Base-by-base conservation (phyloP, 2,329 filamentous ascomycete genomes). In the Verticillium klebahnii region DNA sequence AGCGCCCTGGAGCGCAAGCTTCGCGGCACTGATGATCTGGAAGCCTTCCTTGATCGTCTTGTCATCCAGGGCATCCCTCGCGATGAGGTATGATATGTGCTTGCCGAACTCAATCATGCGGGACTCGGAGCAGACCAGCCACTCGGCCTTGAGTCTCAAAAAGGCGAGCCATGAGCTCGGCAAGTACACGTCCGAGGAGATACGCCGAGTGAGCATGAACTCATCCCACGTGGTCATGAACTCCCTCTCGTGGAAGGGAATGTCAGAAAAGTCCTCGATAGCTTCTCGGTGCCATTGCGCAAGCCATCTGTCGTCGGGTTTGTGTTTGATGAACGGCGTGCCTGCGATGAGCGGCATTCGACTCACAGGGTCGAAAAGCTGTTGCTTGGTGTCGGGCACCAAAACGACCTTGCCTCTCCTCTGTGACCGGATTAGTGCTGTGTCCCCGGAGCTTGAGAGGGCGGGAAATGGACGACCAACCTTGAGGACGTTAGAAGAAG, bases 141-240 rank as follows among this genome's bases (percentile, higher is more conserved):
- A 87, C 3, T 69, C 56, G 1, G 79, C 79, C 68, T 84, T 84
- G 19, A 79, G 73, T 58, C 75, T 72, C 45, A 84, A 73, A 68
- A 87, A 87, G 29, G 74, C 75, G 52, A 84, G 68, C 74, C 85
- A 85, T 19, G 79, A 76, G 3, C 77, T 77, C 12, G 82, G 77
- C 14, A 87, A 75, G 67, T 82, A 85, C 3, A 80, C 78, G 34
- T 78, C 78, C 5, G 82, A 81, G 5, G 80, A 82, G 56, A 86
- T 72, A 60, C 78, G 80, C 66, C 82, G 78, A 55, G 74, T 74
- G 9, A 84, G 77, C 56, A 85, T 80, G 66, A 82, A 85, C 1
- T 78, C 76, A 63, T 86, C 84, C 84, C 84, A 87, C 64, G 83
- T 80, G 66, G 78, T 77, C 61, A 87, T 83, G 62, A 83, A 87